Conservation (phyloP, 2,329 filamentous ascomycete species). For the Colletotrichum zoysiae region DNA sequence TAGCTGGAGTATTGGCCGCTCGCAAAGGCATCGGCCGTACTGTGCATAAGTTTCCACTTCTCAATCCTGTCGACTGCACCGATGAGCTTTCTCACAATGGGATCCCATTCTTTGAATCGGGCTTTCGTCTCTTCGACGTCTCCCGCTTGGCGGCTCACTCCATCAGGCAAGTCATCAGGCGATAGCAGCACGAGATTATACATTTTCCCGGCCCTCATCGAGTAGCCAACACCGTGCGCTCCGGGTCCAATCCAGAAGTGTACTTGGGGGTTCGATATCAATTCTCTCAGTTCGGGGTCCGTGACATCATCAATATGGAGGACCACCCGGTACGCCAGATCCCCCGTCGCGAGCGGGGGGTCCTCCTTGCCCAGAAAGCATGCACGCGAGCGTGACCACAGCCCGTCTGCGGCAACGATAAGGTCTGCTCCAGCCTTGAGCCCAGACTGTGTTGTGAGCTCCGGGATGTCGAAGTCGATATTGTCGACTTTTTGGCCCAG, state of each 20-base stretch:
- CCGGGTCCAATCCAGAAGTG: constrained; percentile 75
- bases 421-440: constrained; percentile 61
- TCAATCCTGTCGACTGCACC: constrained; percentile 68
- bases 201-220: constrained; percentile 67
- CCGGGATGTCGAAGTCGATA: constrained; percentile 62
- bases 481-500: constrained; percentile 61
- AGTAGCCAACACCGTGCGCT: constrained; percentile 73
- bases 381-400: constrained; percentile 71
- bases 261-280: constrained; percentile 64
- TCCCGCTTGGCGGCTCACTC: constrained; percentile 64
- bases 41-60: constrained; percentile 77
- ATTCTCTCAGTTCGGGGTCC: constrained; percentile 63
- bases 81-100: constrained; percentile 60
- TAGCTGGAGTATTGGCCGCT: constrained; percentile 13
- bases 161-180: constrained; percentile 71
- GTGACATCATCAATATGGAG: constrained; percentile 64
- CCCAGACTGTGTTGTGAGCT: constrained; percentile 56
- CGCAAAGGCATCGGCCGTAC: constrained; percentile 46
- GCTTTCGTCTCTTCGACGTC: constrained; percentile 71
- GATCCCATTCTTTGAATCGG: constrained; percentile 75
- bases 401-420: constrained; percentile 72
- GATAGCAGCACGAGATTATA: constrained; percentile 76
- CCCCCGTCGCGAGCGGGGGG: constrained; percentile 69
- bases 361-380: constrained; percentile 60
- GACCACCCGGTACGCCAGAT: constrained; percentile 74